Conservation (phyloP, 2,329 filamentous ascomycete genomes). For the Nannizziopsis barbatae region DNA sequence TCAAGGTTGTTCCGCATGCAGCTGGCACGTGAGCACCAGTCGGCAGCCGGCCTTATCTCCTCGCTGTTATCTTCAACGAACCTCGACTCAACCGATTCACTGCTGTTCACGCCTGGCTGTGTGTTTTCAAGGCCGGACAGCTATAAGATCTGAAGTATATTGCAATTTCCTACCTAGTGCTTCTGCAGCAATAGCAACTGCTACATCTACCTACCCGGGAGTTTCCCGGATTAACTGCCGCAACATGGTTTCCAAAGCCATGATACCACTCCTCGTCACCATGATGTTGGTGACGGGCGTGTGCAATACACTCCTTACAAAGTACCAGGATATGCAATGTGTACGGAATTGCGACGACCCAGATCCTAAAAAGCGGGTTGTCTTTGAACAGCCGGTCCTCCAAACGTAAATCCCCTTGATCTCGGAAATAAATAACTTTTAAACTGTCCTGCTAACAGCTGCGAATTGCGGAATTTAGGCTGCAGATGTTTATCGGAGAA, state of each 20-base stretch:
- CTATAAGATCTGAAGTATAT: too few relatives aligned
- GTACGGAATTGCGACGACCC: slow-evolving; percentile 72
- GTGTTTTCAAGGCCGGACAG: too few relatives aligned
- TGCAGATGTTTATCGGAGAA: slow-evolving; percentile 97
- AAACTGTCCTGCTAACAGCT: slow-evolving; percentile 10
- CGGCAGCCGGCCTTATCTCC: too few relatives aligned
- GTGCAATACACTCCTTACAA: slow-evolving; percentile 93
- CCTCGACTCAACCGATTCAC: too few relatives aligned
- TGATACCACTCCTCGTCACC: slow-evolving; percentile 74
- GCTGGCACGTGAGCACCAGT: too few relatives aligned
- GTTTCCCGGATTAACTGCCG: not conserved
- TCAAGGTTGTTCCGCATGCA: too few relatives aligned
- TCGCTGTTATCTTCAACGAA: too few relatives aligned
- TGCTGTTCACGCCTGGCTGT: too few relatives aligned
- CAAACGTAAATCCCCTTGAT: slow-evolving; percentile 53
- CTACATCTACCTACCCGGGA: too few relatives aligned
- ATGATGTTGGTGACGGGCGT: slow-evolving; percentile 97
- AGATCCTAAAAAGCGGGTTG: slow-evolving; percentile 53
- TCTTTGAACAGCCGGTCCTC: slow-evolving; percentile 89
- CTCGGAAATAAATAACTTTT: not conserved
- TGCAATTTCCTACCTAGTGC: too few relatives aligned
- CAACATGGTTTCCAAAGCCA: slow-evolving; percentile 56
- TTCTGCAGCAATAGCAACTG: too few relatives aligned
- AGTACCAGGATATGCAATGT: slow-evolving; percentile 99
- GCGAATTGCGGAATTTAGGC: slow-evolving; percentile 25